Evolutionary conservation across 176 grass and related monocot genomes (phyloP).

Genomic region (Cenchrus americanus): DNA sequence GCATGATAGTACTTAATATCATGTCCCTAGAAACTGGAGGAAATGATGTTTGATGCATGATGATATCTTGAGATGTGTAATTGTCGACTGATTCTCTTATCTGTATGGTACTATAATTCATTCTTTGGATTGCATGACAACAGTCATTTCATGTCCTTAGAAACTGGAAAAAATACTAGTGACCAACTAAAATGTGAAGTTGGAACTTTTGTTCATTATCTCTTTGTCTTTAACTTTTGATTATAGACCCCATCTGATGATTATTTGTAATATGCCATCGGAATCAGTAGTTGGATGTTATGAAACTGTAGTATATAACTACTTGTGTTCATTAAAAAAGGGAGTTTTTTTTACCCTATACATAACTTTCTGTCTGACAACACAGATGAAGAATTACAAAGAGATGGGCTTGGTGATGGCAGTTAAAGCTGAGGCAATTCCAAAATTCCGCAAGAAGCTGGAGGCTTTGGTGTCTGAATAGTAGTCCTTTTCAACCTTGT

Average conservation of each 20-base stretch:
- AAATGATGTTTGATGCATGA: not conserved
- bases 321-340: not conserved
- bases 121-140: too few relatives aligned
- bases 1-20: not conserved
- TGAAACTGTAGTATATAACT: not conserved
- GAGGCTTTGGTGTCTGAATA: slow-evolving; percentile 48
- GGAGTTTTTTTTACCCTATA: not conserved
- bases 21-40: not conserved
- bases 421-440: slow-evolving; percentile 62
- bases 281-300: not conserved
- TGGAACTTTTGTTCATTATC: not conserved
- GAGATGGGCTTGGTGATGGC: slow-evolving; percentile 81
- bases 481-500: not conserved
- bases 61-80: slow-evolving; percentile 1
- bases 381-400: slow-evolving; percentile 82
- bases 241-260: not conserved
- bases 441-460: slow-evolving; percentile 60
- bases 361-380: not conserved
- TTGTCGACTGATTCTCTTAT: not conserved
- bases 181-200: not conserved
- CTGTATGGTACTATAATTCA: too few relatives aligned
- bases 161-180: not conserved
- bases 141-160: not conserved
- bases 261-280: not conserved
- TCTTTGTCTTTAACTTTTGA: not conserved